These are phyloP conservation scores for Colletotrichum chlorophyti DNA, from an alignment of 2,329 filamentous ascomycete species.

Conservation along the genomic window DNA sequence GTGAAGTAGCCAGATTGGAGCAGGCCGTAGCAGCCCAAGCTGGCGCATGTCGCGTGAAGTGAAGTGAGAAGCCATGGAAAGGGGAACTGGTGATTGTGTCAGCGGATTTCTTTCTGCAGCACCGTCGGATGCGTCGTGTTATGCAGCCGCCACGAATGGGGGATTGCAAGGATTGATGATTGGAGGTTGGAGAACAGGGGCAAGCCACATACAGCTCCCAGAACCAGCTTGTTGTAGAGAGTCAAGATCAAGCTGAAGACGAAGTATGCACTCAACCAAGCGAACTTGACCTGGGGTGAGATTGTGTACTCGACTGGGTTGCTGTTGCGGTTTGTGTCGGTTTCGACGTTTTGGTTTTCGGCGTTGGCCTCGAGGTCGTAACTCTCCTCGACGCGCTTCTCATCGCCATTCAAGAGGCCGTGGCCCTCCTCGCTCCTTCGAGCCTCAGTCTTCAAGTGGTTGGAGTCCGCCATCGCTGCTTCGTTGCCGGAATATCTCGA, in stretches of 20 bases:
- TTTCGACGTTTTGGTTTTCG: conserved; percentile 13
- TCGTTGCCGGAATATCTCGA: not conserved
- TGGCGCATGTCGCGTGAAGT: conserved; percentile 63
- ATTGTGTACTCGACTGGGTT: conserved; percentile 48
- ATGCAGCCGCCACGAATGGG: not conserved
- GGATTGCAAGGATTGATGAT: not conserved
- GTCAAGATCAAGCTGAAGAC: conserved; percentile 56
- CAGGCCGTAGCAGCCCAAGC: conserved; percentile 61
- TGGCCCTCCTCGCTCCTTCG: conserved; percentile 30
- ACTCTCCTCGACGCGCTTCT: conserved; percentile 28
- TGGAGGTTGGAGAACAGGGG: not conserved
- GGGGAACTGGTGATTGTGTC: conserved; percentile 49
- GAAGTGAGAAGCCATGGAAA: conserved; percentile 68
- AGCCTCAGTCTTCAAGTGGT: conserved; percentile 28
- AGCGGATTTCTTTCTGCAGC: not conserved
- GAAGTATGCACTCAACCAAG: conserved; percentile 60
- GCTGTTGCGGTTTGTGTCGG: conserved; percentile 12
- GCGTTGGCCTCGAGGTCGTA: conserved; percentile 29
- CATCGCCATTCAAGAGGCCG: conserved; percentile 30
- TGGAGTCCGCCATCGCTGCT: conserved; percentile 29
- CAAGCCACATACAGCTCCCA: conserved; percentile 51
- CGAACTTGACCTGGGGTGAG: conserved; percentile 52
- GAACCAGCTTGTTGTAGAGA: conserved; percentile 65
- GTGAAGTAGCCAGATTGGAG: conserved; percentile 59
- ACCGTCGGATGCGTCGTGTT: not conserved